Evolutionary conservation across 148 eudicot genomes (phyloP).

Genomic region (Amaranthus palmeri): DNA sequence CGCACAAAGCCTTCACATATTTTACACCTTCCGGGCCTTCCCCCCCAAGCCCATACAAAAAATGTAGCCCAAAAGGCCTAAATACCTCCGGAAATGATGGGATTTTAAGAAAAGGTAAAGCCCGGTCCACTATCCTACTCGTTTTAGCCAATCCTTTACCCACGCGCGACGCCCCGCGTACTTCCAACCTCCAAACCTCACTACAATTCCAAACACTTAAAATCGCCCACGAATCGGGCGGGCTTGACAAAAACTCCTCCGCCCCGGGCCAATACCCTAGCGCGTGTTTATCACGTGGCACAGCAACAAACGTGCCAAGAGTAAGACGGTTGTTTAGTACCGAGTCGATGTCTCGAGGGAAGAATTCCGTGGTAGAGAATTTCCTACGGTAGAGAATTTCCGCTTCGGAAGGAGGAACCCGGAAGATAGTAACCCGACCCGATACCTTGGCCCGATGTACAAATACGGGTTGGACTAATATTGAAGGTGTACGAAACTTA

Average conservation of each 20-base stretch:
- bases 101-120: constrained; percentile 60
- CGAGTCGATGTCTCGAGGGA: constrained; percentile 79
- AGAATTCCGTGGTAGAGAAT: constrained; percentile 79
- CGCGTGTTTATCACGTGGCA: constrained; percentile 35
- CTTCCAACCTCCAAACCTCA: constrained; percentile 68
- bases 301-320: constrained; percentile 71
- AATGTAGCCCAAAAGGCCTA: constrained; percentile 84
- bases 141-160: constrained; percentile 44
- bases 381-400: constrained; percentile 68
- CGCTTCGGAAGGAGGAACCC: constrained; percentile 56
- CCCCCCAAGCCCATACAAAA: constrained; percentile 89
- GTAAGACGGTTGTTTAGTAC: constrained; percentile 50
- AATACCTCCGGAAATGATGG: constrained; percentile 85
- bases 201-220: constrained; percentile 78
- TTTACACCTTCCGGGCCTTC: constrained; percentile 58
- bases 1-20: constrained; percentile 49
- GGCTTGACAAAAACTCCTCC: constrained; percentile 34
- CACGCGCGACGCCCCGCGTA: constrained; percentile 73
- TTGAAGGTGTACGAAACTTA: constrained; percentile 83
- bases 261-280: constrained; percentile 36
- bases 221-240: constrained; percentile 84
- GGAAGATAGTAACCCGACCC: constrained; percentile 33
- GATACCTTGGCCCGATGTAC: constrained; percentile 55
- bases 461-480: constrained; percentile 82
- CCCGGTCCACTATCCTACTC: constrained; percentile 65